These are phyloP conservation scores for Manihot esculenta DNA, from an alignment of 441 rosid genomes.

Conservation along the genomic window DNA sequence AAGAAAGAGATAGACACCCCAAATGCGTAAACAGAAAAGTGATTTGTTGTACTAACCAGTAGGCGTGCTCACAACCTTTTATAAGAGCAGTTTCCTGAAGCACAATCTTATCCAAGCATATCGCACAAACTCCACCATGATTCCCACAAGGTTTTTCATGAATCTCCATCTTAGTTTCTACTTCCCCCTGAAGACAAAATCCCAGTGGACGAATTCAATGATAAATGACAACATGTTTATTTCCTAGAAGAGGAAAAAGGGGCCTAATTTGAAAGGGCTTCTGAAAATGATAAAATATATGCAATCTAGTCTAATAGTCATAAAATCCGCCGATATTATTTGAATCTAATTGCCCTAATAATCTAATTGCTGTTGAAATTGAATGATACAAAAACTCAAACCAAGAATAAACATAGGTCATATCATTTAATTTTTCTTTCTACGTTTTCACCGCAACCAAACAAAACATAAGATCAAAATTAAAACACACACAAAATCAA, in stretches of 20 bases:
- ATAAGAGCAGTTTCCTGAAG: slow-evolving; percentile 69
- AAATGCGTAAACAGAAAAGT: background rate
- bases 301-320: background rate
- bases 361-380: background rate
- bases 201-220: background rate
- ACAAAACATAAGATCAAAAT: background rate
- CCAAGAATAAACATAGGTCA: background rate
- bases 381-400: background rate
- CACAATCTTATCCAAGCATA: slow-evolving; percentile 63
- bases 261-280: background rate
- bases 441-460: background rate
- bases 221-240: background rate
- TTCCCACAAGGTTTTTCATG: slow-evolving; percentile 36
- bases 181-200: slow-evolving; percentile 37
- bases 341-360: background rate
- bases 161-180: slow-evolving; percentile 25
- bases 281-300: background rate
- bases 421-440: background rate
- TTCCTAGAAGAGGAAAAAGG: background rate
- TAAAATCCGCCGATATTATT: background rate
- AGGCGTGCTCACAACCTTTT: slow-evolving; percentile 78
- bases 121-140: slow-evolving; percentile 61
- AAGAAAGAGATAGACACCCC: background rate
- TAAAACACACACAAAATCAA: background rate
- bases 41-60: slow-evolving; percentile 51